A percentile compares a stretch with the other conserved stretches of the same genome.
phyloP scores from a whole-genome alignment of 345 rosid species.

The Pistacia integerrima region DNA sequence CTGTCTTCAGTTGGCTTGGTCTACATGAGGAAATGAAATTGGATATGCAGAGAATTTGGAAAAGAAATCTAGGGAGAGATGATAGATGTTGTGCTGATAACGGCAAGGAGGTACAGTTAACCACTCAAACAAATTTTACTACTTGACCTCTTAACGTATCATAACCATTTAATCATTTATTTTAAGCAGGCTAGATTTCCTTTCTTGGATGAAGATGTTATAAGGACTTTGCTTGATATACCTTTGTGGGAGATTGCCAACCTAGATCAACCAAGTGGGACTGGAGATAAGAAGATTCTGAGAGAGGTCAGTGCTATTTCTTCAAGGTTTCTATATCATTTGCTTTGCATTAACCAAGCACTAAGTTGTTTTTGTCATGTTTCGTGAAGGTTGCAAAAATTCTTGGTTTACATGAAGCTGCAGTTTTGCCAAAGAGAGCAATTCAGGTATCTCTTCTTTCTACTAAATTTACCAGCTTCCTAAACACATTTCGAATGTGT shows the following conservation, averaged over 20 bases:
- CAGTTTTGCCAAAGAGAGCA: conserved; percentile 83
- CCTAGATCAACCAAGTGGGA: conserved; percentile 90
- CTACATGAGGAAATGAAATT: conserved; percentile 92
- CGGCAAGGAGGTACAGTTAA: conserved; percentile 76
- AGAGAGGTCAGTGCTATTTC: conserved; percentile 61
- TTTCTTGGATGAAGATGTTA: conserved; percentile 93
- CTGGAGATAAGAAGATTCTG: conserved; percentile 91
- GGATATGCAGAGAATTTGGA: conserved; percentile 99
- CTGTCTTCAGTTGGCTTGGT: conserved; percentile 64
- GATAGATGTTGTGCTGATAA: conserved; percentile 87
- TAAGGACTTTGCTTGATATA: conserved; percentile 68
- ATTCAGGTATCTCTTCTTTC: conserved; percentile 62
- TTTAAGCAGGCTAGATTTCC: conserved; percentile 83
- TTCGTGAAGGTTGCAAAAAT: conserved; percentile 68
- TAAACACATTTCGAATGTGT: not conserved
- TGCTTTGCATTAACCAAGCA: not conserved
- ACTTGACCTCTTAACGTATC: not conserved
- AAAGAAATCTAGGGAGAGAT: conserved; percentile 93
- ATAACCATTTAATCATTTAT: not conserved
- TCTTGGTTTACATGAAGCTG: conserved; percentile 81
- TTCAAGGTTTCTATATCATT: conserved; percentile 2
- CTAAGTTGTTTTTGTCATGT: not conserved
- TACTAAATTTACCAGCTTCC: not conserved
- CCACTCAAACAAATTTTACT: not conserved
- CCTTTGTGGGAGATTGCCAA: conserved; percentile 88